These are phyloP conservation scores for Trichoderma pleuroti DNA, from an alignment of 2,329 filamentous ascomycete genomes.

Conservation along the genomic window DNA sequence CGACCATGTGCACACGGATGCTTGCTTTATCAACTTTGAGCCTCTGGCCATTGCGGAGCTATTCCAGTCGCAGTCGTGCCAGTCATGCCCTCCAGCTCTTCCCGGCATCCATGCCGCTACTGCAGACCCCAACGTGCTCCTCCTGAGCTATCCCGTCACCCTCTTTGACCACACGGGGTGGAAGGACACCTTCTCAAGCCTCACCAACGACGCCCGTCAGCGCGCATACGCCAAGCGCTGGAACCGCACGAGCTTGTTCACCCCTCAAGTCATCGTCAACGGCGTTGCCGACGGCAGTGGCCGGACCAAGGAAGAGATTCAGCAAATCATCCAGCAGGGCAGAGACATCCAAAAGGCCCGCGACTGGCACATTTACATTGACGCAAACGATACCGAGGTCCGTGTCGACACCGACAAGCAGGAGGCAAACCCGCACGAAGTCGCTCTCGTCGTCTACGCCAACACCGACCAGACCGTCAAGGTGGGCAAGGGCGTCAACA, in stretches of 20 bases:
- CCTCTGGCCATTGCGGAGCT: constrained; percentile 12
- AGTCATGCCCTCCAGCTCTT: not conserved
- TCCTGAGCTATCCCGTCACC: constrained; percentile 10
- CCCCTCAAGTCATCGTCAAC: constrained; percentile 1
- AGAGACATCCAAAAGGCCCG: not conserved
- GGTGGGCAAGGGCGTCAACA: constrained; percentile 2
- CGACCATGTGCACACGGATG: constrained; percentile 11
- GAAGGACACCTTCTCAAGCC: constrained; percentile 12
- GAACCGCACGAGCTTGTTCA: constrained; percentile 2
- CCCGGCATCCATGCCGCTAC: constrained; percentile 14
- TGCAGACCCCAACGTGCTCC: constrained; percentile 10
- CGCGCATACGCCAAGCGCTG: constrained; percentile 10
- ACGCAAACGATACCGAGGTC: constrained; percentile 10
- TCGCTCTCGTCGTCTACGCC: not conserved
- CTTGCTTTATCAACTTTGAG: constrained; percentile 9
- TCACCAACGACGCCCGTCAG: constrained; percentile 2
- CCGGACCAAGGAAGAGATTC: constrained; percentile 7
- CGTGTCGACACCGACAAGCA: constrained; percentile 7
- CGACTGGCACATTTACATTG: constrained; percentile 6
- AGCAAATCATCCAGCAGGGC: constrained; percentile 5
- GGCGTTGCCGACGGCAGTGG: constrained; percentile 3
- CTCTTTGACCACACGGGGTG: constrained; percentile 14
- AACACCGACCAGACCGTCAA: constrained; percentile 3
- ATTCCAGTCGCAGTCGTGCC: constrained; percentile 14
- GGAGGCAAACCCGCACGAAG: not conserved